A percentile compares a stretch with the other conserved stretches of the same genome.
Conservation (phyloP, 176 grass and related monocot genomes). For the Thinopyrum elongatum region DNA sequence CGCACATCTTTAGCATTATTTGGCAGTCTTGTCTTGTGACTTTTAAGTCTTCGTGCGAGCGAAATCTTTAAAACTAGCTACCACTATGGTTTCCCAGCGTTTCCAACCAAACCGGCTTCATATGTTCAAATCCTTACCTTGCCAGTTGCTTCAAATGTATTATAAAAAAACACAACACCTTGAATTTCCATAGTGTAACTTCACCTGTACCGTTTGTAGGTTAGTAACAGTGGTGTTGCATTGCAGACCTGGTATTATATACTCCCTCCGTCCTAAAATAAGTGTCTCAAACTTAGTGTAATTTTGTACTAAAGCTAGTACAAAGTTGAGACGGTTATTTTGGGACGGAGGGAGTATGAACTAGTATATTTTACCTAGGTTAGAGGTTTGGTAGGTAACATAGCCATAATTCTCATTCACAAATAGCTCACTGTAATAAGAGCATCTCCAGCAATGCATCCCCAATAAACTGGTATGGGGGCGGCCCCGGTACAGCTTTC, state of each 20-base stretch:
- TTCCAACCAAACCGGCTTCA: neutral
- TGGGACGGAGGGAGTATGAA: no score
- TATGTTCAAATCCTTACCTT: neutral
- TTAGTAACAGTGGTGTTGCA: neutral
- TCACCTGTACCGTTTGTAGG: neutral
- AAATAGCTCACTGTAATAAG: neutral
- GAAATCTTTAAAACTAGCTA: neutral
- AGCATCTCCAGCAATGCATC: neutral
- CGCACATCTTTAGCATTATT: neutral
- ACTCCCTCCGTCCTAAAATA: no score
- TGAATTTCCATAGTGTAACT: neutral
- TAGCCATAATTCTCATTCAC: neutral
- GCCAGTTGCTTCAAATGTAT: neutral
- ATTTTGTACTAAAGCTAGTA: no score
- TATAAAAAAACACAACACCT: neutral
- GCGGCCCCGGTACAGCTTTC: no score
- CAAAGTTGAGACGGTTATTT: no score
- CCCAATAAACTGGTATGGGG: neutral
- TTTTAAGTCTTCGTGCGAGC: neutral
- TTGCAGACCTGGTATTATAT: neutral
- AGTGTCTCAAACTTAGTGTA: no score
- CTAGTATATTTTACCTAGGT: neutral
- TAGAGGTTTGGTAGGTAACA: neutral
- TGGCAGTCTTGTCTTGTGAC: neutral
- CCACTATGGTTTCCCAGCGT: neutral